Conservation (phyloP, 768 basidiomycete species). For the Lyophyllum shimeji region DNA sequence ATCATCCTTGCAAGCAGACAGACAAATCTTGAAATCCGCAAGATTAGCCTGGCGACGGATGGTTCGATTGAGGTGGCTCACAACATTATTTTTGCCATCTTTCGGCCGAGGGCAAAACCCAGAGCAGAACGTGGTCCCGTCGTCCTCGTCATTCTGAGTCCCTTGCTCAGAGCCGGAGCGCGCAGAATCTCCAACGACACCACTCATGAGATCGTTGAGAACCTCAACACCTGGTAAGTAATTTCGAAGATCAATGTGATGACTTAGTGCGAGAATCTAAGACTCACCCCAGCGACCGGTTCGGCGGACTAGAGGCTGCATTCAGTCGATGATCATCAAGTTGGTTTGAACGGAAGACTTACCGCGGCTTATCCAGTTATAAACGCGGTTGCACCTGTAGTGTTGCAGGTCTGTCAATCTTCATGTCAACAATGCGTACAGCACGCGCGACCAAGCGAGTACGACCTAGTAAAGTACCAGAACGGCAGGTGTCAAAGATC, state of each 20-base stretch:
- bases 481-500: neutral
- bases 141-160: no score
- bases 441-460: neutral
- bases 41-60: neutral
- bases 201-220: no score
- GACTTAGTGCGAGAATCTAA: no score
- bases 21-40: neutral
- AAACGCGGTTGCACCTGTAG: neutral
- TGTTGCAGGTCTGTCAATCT: neutral
- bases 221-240: no score
- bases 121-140: neutral
- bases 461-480: neutral
- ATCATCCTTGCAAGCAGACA: conserved; percentile 6
- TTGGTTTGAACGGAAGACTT: neutral
- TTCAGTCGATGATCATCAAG: neutral
- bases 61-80: neutral
- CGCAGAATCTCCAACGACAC: no score
- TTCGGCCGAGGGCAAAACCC: neutral
- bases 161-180: no score
- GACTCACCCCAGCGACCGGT: neutral
- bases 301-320: neutral
- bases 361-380: neutral
- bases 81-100: neutral
- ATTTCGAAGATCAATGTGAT: no score
- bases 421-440: neutral